These are phyloP conservation scores for Dipteronia sinensis DNA, from an alignment of 345 rosid species.

Conservation along the genomic window DNA sequence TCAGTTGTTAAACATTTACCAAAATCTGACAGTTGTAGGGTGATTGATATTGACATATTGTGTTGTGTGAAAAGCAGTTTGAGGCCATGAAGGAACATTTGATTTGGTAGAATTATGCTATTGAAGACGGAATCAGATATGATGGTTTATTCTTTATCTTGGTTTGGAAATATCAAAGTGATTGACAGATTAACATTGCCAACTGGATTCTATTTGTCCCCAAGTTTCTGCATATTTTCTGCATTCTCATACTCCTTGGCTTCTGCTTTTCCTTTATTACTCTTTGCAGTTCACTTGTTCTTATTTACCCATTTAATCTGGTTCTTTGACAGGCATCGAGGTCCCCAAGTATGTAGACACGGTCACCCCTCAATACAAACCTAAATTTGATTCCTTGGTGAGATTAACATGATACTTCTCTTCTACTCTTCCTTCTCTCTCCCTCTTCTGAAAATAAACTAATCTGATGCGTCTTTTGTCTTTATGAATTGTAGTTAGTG, in stretches of 20 bases:
- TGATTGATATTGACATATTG: background rate
- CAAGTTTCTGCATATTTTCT: background rate
- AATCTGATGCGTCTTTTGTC: conserved; percentile 1
- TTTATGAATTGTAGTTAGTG: conserved; percentile 52
- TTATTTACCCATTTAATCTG: background rate
- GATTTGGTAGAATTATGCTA: background rate
- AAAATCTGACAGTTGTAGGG: background rate
- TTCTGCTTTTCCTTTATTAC: background rate
- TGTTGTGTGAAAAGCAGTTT: background rate
- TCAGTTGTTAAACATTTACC: background rate
- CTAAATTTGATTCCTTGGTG: conserved; percentile 91
- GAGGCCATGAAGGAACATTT: background rate
- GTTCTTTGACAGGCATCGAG: conserved; percentile 63
- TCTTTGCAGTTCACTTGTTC: background rate
- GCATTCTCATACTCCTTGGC: background rate
- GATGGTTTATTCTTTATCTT: background rate
- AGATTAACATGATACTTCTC: conserved; percentile 28
- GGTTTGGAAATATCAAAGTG: background rate
- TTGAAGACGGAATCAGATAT: background rate
- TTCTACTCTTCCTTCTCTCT: background rate
- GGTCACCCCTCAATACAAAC: conserved; percentile 90
- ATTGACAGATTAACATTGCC: background rate
- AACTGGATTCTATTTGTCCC: background rate
- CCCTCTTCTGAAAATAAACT: too few relatives aligned
- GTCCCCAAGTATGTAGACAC: conserved; percentile 87